Percentiles rank a stretch among this genome's conserved stretches.
Conservation (phyloP, 768 basidiomycete genomes). For the Mycena crocata region DNA sequence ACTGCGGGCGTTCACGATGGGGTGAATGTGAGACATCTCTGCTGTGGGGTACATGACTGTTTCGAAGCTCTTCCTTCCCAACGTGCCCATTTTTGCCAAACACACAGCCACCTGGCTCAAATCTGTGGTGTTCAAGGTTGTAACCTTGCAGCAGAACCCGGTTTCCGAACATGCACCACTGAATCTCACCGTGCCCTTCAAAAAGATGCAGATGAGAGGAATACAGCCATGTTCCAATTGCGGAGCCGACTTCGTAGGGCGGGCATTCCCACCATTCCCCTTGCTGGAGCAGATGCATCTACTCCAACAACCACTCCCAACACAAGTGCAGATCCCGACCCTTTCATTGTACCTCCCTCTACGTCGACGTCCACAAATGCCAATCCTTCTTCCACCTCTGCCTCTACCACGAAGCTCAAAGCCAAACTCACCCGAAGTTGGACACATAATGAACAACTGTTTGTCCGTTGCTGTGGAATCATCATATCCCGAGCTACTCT, state of each 20-base stretch:
- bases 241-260: background rate
- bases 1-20: slow-evolving; percentile 14
- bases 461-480: too few species aligned
- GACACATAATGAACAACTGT: slow-evolving; percentile 38
- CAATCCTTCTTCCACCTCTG: too few species aligned
- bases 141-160: background rate
- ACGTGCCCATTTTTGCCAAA: background rate
- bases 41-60: background rate
- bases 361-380: too few species aligned
- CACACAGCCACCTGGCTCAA: background rate
- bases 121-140: background rate
- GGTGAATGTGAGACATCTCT: too few species aligned
- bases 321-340: too few species aligned
- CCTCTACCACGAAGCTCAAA: background rate
- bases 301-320: too few species aligned
- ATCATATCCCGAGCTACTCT: too few species aligned
- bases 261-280: background rate
- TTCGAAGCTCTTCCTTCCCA: background rate
- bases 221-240: slow-evolving; percentile 11
- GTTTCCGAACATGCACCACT: too few species aligned
- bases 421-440: slow-evolving; percentile 24
- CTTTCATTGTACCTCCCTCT: too few species aligned
- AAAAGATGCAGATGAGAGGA: background rate
- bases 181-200: background rate
- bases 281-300: background rate